A percentile compares a stretch with the other conserved stretches of the same genome.
These are phyloP conservation scores for Talaromyces sp. DNA, from an alignment of 2,329 filamentous ascomycete species.

Conservation along the genomic window DNA sequence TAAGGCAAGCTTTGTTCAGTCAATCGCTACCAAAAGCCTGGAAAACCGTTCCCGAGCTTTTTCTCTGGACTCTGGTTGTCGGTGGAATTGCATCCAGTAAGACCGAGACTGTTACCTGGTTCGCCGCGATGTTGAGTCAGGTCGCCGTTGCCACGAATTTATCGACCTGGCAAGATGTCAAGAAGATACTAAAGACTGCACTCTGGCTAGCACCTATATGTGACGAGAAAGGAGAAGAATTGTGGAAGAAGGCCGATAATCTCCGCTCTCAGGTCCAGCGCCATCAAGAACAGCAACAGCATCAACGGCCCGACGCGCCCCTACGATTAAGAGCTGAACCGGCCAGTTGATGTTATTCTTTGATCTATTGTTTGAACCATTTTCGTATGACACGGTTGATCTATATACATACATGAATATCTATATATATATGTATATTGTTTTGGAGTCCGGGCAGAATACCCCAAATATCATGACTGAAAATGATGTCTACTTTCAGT, in stretches of 20 bases:
- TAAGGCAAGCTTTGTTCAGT: constrained; percentile 20
- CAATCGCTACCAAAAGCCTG: constrained; percentile 19
- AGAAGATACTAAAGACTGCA: constrained; percentile 21
- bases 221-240: constrained; percentile 23
- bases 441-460: constrained; percentile 12
- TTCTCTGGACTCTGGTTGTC: constrained; percentile 24
- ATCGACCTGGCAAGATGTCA: constrained; percentile 21
- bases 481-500: constrained; percentile 8
- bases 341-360: background rate
- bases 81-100: constrained; percentile 25
- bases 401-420: constrained; percentile 2
- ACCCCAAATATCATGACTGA: constrained; percentile 13
- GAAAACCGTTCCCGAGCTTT: constrained; percentile 20
- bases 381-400: background rate
- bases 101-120: constrained; percentile 22
- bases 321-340: constrained; percentile 4
- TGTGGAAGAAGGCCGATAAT: constrained; percentile 20
- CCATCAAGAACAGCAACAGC: constrained; percentile 12
- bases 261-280: constrained; percentile 14
- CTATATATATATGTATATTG: background rate
- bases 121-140: constrained; percentile 20
- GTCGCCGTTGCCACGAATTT: constrained; percentile 21
- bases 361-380: background rate
- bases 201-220: constrained; percentile 25
- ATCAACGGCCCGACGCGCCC: constrained; percentile 4